Conservation (phyloP, 495 filamentous ascomycete genomes). For the Thermothielavioides terrestris region DNA sequence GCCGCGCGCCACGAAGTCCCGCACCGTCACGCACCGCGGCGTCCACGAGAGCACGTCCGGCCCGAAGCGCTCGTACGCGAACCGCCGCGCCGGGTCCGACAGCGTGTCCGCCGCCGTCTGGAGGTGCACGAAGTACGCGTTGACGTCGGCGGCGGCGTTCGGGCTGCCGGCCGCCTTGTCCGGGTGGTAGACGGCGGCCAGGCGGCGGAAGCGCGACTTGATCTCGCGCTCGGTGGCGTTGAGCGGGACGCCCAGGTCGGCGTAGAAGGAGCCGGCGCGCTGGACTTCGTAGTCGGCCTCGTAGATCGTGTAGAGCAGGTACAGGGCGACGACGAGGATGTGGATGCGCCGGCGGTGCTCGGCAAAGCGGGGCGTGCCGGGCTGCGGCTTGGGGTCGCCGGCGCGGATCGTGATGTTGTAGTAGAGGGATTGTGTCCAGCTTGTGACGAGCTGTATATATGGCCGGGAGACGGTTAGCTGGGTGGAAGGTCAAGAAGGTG, state of each 20-base stretch:
- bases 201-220: conserved; percentile 74
- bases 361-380: conserved; percentile 57
- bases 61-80: conserved; percentile 91
- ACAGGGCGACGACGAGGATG: conserved; percentile 67
- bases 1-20: conserved; percentile 65
- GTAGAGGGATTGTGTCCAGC: conserved; percentile 70
- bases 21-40: conserved; percentile 57
- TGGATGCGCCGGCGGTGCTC: conserved; percentile 74
- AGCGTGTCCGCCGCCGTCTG: conserved; percentile 80
- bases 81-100: conserved; percentile 65
- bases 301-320: conserved; percentile 89
- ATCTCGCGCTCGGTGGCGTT: conserved; percentile 63
- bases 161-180: conserved; percentile 51
- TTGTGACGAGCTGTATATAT: conserved; percentile 59
- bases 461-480: background rate
- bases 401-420: conserved; percentile 88
- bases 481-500: no score
- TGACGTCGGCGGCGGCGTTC: conserved; percentile 20
- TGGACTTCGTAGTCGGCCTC: conserved; percentile 79
- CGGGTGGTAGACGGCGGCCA: conserved; percentile 80
- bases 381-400: conserved; percentile 71
- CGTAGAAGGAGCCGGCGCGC: conserved; percentile 65
- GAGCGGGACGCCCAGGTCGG: conserved; percentile 57
- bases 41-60: conserved; percentile 57
- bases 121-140: conserved; percentile 67